These are phyloP conservation scores for Wickerhamiella cacticola DNA, from an alignment of 805 yeast species.

Conservation along the genomic window DNA sequence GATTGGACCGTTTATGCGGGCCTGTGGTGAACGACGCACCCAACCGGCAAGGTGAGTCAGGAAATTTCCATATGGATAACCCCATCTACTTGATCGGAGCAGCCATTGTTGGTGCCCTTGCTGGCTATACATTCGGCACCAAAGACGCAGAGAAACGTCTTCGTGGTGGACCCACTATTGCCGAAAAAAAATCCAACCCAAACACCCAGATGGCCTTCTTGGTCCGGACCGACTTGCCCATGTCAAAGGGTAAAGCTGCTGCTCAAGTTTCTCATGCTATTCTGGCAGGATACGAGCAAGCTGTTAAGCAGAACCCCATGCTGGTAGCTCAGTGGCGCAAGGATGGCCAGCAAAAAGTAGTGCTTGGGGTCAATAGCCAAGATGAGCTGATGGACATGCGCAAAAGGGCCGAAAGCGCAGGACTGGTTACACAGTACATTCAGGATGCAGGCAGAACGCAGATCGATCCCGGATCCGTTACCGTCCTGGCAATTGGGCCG, in stretches of 20 bases:
- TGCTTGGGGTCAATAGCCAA: constrained; percentile 51
- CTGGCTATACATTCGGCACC: constrained; percentile 12
- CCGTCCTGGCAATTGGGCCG: constrained; percentile 93
- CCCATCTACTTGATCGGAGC: constrained; percentile 3
- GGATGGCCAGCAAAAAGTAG: constrained; percentile 87
- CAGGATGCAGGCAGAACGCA: constrained; percentile 97
- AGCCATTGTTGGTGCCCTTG: constrained; percentile 10
- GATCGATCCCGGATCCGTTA: constrained; percentile 89
- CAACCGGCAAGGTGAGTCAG: not conserved
- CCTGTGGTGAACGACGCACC: no score
- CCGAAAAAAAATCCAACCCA: constrained; percentile 4
- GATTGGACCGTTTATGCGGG: no score
- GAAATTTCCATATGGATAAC: not conserved
- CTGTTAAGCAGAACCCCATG: constrained; percentile 46
- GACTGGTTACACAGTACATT: constrained; percentile 66
- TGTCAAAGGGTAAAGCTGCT: constrained; percentile 93
- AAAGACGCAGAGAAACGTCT: constrained; percentile 12
- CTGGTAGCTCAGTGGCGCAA: constrained; percentile 64
- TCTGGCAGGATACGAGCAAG: constrained; percentile 60
- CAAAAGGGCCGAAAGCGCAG: constrained; percentile 68
- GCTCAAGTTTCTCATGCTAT: constrained; percentile 99
- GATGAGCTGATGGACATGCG: constrained; percentile 59
- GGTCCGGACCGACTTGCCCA: constrained; percentile 75
- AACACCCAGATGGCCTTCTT: constrained; percentile 57
- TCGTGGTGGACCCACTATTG: not conserved